Evolutionary conservation across 176 grass and related monocot genomes (phyloP), one percentile per base, ranked within the genome.

Genomic region (Eleusine coracana): DNA sequence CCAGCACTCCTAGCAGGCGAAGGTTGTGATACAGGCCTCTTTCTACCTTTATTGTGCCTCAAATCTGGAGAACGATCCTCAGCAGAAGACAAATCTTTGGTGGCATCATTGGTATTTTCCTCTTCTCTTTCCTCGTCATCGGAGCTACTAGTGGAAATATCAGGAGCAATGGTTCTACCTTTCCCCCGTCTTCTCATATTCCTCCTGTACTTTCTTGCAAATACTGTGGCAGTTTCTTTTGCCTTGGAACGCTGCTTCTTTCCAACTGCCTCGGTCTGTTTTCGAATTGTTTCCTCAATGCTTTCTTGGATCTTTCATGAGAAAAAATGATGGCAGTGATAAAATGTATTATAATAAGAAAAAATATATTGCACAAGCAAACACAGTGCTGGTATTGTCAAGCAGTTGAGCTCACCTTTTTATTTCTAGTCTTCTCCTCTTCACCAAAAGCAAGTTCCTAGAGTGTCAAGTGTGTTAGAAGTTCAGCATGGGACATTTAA

Each of bases 391-490:
- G 36, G 16, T 82, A 85, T 48, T 73, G 34, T 7, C 66, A 36
- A 82, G 16, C 40, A 87, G 40, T 80, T 89, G 69, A 49, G 27
- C 76, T 75, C 41, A 93, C 94, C 81, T 91, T 97, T 85, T 80
- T 89, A 80, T 93, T 97, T 73, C 91, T 81, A 77, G 65, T 80
- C 68, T 27, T 93, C 75, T 97, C 94, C 55, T 93, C 86, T 74
- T 97, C 94, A 89, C 70, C 77, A 39, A 97, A 93, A 83, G 91
- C 88, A 66, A 97, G 89, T 87, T 97, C 94, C 94, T 97, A 66
- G 51, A 89, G 50, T 40, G 17, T 76, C n/a, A 71, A 87, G 28
- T 66, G 68, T 74, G 84, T 74, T 51, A 74, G 79, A 86, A 81
- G 28, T 20, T 71, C 40, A 2, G 23, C 23, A 31, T 11, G 71